Base-by-base conservation (phyloP, 2,329 filamentous ascomycete genomes). In the Nannizziopsis arthrosporioides region DNA sequence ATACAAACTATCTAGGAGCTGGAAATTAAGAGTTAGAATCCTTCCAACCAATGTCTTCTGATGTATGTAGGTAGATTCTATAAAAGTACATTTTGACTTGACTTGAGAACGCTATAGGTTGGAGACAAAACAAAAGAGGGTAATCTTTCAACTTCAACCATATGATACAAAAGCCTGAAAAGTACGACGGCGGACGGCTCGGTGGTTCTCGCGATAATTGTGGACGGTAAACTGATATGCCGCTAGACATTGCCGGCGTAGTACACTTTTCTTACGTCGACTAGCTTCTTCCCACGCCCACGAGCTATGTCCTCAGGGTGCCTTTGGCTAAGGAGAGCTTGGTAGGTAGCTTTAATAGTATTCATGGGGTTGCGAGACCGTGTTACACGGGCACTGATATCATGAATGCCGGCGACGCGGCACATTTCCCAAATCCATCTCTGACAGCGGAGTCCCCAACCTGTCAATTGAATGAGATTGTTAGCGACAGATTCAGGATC, bases 351-450 rank as follows among this genome's bases (percentile, higher is more conserved):
- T 72, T 95, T 95, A 69, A 94, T 84, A 14, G 89, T 86, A 73
- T 98, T 98, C 88, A 96, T 94, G 57, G 88, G 87, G 74, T 94
- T 96, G 60, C 89, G 80, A 53, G 86, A 86, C 40, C 90, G 83
- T 34, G 82, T 81, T 53, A 94, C 89, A 56, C 78, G 77, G 42
- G 86, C 89, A 12, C 88, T 78, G 31, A 98, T 77, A 65, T 98
- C 92, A 54, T 82, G 75, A 60, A 98, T 87, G 55, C 92, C 92
- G 36, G 81, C 84, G 42, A 82, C 81, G 54, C 87, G 84, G 62
- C 85, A 89, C 73, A 98, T 88, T 67, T 98, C 90, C 68, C 89
- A 96, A 65, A 98, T 90, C 55, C 88, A 79, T 63, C 85, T 80
- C 59, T 94, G 87, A 63, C 85, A 87, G 60, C 92, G 86, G 56